Conservation (phyloP, 1,139 yeast species). For the Candida glucosophila region DNA sequence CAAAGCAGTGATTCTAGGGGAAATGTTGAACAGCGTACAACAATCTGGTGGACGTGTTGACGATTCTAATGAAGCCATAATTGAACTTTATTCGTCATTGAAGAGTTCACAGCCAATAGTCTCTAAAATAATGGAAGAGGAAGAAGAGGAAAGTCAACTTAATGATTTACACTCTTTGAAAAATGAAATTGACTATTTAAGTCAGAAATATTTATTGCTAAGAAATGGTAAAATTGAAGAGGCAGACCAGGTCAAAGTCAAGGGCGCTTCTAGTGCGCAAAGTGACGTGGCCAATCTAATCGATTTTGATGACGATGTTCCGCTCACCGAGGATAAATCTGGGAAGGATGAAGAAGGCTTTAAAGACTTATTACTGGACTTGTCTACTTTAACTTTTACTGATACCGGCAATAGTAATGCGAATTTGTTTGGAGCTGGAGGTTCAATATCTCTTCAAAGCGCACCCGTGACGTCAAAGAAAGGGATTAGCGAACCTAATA, state of each 20-base stretch:
- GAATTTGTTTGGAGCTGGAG: conserved; percentile 41
- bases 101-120: conserved; percentile 85
- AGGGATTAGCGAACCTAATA: conserved; percentile 4
- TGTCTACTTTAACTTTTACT: conserved; percentile 52
- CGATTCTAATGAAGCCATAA: conserved; percentile 59
- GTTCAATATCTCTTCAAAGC: conserved; percentile 32
- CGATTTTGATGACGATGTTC: conserved; percentile 57
- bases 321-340: conserved; percentile 26
- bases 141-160: conserved; percentile 58
- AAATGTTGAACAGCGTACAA: conserved; percentile 64
- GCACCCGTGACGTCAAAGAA: conserved; percentile 6
- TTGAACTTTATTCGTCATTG: conserved; percentile 70
- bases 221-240: conserved; percentile 55
- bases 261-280: conserved; percentile 19
- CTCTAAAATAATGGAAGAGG: conserved; percentile 75
- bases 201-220: conserved; percentile 59
- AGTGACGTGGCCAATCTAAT: conserved; percentile 51
- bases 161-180: conserved; percentile 59
- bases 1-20: conserved; percentile 84
- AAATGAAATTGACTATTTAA: conserved; percentile 65
- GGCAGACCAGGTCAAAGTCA: conserved; percentile 49
- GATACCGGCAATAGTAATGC: conserved; percentile 19
- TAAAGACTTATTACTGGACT: conserved; percentile 64
- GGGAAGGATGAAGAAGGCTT: conserved; percentile 39
- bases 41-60: conserved; percentile 38